Base-by-base conservation (phyloP, 2,329 filamentous ascomycete genomes). In the Aspergillus ochraceus region DNA sequence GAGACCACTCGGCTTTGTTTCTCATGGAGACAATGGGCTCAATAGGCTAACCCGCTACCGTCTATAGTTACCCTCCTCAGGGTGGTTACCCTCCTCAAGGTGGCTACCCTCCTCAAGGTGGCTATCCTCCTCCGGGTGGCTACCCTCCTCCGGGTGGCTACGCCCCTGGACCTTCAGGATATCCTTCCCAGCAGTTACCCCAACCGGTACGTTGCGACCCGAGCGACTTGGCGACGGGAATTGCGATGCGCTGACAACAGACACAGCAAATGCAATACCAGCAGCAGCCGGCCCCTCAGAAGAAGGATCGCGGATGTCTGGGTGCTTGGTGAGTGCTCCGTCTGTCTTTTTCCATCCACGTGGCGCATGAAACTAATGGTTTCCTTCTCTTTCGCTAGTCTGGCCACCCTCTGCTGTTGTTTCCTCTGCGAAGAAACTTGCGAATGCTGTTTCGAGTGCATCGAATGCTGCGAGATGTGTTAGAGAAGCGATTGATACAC, bases 371-470 rank as follows among this genome's bases (percentile, higher is more conserved):
- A 9, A 17, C 45, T 47, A 4, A 47, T 47, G 4, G 6, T 24
- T 12, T 51, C 24, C 20, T 26, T 42, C 29, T 26, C 22, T 53
- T 19, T 30, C 22, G 29, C 20, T 59, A 82, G 84, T 74, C 70
- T 86, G 52, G 83, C 83, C 52, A 78, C 78, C 36, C 72, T 88
- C 42, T 88, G 85, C 77, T 88, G 86, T 71, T 88, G 85, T 69
- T 88, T 85, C 74, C 79, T 88, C 29, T 86, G 84, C 67, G 86
- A 87, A 69, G 86, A 88, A 73, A 80, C 82, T 29, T 88, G 86
- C 68, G 85, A 87, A 71, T 87, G 85, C 75, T 88, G 85, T 69
- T 76, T 81, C n/a, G 85, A 87, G 5, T 87, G 84, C 72, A 83
- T 83, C 67, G 84, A 84, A 60, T 85, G 81, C 71, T 80, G 75